phyloP scores from a whole-genome alignment of 129 eudicot species.

The Oenanthe sinensis region DNA sequence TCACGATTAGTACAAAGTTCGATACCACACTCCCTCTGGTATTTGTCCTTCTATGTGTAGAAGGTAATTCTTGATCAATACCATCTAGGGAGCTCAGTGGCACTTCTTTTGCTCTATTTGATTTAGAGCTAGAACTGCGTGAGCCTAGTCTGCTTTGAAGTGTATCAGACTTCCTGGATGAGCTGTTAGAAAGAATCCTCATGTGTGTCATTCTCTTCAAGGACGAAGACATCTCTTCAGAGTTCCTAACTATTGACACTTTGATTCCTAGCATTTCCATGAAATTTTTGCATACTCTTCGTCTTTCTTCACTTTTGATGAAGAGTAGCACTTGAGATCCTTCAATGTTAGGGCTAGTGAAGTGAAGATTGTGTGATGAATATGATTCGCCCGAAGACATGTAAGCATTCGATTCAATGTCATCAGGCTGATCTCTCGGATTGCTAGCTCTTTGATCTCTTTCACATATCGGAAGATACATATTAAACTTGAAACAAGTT shows the following conservation, averaged over 20 bases:
- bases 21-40: background rate
- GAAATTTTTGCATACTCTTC: slow-evolving; percentile 24
- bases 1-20: slow-evolving; percentile 34
- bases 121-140: slow-evolving; percentile 17
- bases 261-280: slow-evolving; percentile 40
- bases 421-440: background rate
- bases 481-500: slow-evolving; percentile 51
- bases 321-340: slow-evolving; percentile 33
- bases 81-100: slow-evolving; percentile 53
- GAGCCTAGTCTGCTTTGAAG: slow-evolving; percentile 9
- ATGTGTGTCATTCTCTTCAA: slow-evolving; percentile 28
- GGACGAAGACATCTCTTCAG: slow-evolving; percentile 28
- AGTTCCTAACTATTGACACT: slow-evolving; percentile 27
- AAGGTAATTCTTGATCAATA: slow-evolving; percentile 17
- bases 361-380: background rate
- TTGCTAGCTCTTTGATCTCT: background rate
- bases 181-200: slow-evolving; percentile 2
- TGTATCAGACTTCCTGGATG: slow-evolving; percentile 23
- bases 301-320: slow-evolving; percentile 37
- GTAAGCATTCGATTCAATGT: slow-evolving; percentile 9
- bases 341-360: slow-evolving; percentile 18
- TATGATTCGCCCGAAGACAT: slow-evolving; percentile 10
- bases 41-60: slow-evolving; percentile 1
- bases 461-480: slow-evolving; percentile 1
- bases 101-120: slow-evolving; percentile 19